phyloP scores from a whole-genome alignment of 2,329 filamentous ascomycete genomes.

The Claviceps purpurea region DNA sequence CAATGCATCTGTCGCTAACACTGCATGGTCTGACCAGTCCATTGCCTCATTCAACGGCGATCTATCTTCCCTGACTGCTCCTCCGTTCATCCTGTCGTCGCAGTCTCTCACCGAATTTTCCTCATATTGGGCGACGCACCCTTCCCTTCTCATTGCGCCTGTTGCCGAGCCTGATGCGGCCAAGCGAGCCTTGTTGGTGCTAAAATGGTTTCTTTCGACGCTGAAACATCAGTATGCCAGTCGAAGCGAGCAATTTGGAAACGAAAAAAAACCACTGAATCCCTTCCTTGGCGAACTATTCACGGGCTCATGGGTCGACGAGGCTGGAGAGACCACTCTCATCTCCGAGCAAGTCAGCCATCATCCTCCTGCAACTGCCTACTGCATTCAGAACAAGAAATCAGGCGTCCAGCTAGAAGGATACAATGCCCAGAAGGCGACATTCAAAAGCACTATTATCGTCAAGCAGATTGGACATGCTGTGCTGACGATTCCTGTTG shows the following conservation, averaged over 20 bases:
- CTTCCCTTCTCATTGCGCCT: constrained; percentile 66
- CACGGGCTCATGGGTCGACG: constrained; percentile 78
- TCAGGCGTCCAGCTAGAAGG: constrained; percentile 70
- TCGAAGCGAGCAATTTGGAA: constrained; percentile 66
- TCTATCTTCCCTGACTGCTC: constrained; percentile 66
- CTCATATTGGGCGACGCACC: constrained; percentile 72
- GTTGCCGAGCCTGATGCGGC: constrained; percentile 65
- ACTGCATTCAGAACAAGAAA: constrained; percentile 77
- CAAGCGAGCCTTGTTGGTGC: constrained; percentile 73
- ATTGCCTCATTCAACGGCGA: constrained; percentile 75
- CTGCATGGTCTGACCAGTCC: constrained; percentile 31
- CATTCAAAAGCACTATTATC: constrained; percentile 84
- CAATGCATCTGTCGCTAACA: constrained; percentile 1
- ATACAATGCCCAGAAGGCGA: constrained; percentile 94
- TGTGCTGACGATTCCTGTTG: constrained; percentile 55
- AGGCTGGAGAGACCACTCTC: constrained; percentile 67
- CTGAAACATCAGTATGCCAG: constrained; percentile 73
- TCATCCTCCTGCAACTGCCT: constrained; percentile 89
- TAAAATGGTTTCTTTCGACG: constrained; percentile 92
- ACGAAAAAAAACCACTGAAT: constrained; percentile 96
- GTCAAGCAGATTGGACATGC: constrained; percentile 93
- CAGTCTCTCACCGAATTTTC: constrained; percentile 72
- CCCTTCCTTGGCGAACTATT: constrained; percentile 94
- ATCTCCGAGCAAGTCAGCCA: constrained; percentile 92
- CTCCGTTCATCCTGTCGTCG: constrained; percentile 68